Evolutionary conservation across 139 green algal species (phyloP), one percentile per base, ranked within the genome.

Genomic region (Micractinium conductrix): DNA sequence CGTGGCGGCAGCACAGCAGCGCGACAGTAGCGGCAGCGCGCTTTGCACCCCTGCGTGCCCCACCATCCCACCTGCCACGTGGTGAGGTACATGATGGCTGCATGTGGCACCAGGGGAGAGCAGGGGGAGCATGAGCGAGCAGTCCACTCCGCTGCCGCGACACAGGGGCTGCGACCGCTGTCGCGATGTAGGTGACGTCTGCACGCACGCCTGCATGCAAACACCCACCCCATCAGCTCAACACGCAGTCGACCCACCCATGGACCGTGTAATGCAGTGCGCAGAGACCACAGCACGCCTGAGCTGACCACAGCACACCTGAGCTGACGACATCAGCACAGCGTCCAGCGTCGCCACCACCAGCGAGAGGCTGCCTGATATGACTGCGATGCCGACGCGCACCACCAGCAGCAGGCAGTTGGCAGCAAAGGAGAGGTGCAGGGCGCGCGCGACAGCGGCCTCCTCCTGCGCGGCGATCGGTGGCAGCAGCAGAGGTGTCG

Each of bases 261-360:
- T n/a, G n/a, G n/a, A n/a, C n/a, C n/a, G n/a, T n/a, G n/a, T n/a
- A 58, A 58, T 10, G 48, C 48, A 58, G 48, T 10, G 48, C 48
- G 48, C 48, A n/a, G n/a, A n/a, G n/a, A n/a, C n/a, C n/a, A n/a
- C n/a, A n/a, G n/a, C n/a, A 22, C 48, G 14, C 48, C 48, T 22
- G 48, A 58, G 48, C 48, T 58, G 48, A 58, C 48, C 48, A 58
- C n/a, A 44, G n/a, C 60, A 44, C 65, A 44, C n/a, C 65, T 26
- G 85, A 86, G 24, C 79, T 91, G 42, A 93, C 38, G 65, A 94
- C 73, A 74, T 95, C 38, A 95, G 79, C 28, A 94, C 88, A 12
- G 86, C 90, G 45, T 95, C 92, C 72, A 95, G 68, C 2, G 91
- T 87, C 65, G 81, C 87, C 1, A 92, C 87, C 4, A 93, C 88